Evolutionary conservation across 495 filamentous ascomycete species (phyloP).

Genomic region (Aspergillus cristatus): DNA sequence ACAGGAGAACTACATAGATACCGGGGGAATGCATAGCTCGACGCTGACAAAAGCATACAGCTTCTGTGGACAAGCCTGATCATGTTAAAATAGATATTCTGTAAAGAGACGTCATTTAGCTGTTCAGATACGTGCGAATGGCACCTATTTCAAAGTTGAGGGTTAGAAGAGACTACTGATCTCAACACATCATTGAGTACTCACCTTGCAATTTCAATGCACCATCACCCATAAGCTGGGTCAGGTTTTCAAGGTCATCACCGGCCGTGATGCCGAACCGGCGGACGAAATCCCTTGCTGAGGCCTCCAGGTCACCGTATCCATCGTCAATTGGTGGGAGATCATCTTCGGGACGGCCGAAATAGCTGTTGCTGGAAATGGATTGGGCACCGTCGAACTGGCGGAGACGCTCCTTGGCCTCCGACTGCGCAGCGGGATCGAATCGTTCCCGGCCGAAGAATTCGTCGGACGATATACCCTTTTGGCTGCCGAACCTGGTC

Average conservation of each 20-base stretch:
- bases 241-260: slow-evolving; percentile 88
- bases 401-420: slow-evolving; percentile 78
- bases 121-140: slow-evolving; percentile 74
- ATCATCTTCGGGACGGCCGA: slow-evolving; percentile 79
- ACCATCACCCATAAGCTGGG: slow-evolving; percentile 72
- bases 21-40: no score
- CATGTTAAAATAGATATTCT: no score
- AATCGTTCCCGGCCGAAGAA: slow-evolving; percentile 89
- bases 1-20: no score
- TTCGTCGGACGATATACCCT: slow-evolving; percentile 95
- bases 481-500: slow-evolving; percentile 69
- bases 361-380: slow-evolving; percentile 95
- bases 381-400: slow-evolving; percentile 87
- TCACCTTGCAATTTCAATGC: slow-evolving; percentile 70
- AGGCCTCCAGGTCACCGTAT: slow-evolving; percentile 82
- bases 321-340: slow-evolving; percentile 47
- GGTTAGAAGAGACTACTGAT: neutral
- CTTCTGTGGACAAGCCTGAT: no score
- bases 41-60: no score
- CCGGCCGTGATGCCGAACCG: slow-evolving; percentile 91
- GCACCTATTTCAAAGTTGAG: slow-evolving; percentile 40
- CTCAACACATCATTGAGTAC: slow-evolving; percentile 7
- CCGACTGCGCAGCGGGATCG: slow-evolving; percentile 68
- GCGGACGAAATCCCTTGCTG: slow-evolving; percentile 88
- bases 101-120: no score